phyloP scores from a whole-genome alignment of 371 early-diverging fungal genomes.

The Rhizomucor miehei region DNA sequence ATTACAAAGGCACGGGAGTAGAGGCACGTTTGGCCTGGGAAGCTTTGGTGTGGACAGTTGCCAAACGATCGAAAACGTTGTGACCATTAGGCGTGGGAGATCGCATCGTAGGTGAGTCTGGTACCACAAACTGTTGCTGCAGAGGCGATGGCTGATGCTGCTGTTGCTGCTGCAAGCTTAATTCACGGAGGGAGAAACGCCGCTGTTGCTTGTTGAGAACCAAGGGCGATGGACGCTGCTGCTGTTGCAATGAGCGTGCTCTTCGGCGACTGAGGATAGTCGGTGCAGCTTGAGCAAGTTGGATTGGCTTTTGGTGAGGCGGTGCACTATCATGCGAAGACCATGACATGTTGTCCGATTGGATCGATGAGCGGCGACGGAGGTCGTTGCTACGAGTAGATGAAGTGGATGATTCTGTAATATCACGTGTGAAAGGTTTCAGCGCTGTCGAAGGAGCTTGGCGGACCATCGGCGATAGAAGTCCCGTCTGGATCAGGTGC shows the following conservation, averaged over 20 bases:
- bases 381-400: slow-evolving; percentile 36
- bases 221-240: slow-evolving; percentile 3
- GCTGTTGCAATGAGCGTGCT: slow-evolving; percentile 41
- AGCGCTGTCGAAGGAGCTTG: slow-evolving; percentile 2
- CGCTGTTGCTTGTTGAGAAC: slow-evolving; percentile 9
- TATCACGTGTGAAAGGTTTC: slow-evolving; percentile 23
- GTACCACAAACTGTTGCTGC: slow-evolving; percentile 17
- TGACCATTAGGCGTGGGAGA: slow-evolving; percentile 13
- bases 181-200: slow-evolving; percentile 19
- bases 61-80: slow-evolving; percentile 39
- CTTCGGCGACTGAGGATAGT: slow-evolving; percentile 26
- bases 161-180: slow-evolving; percentile 7
- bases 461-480: not conserved
- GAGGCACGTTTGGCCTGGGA: slow-evolving; percentile 37
- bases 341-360: slow-evolving; percentile 32
- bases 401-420: slow-evolving; percentile 36
- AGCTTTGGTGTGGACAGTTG: slow-evolving; percentile 40
- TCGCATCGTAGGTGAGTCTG: slow-evolving; percentile 4
- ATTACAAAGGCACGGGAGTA: slow-evolving; percentile 9
- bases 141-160: slow-evolving; percentile 23
- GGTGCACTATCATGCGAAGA: slow-evolving; percentile 10
- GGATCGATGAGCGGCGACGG: slow-evolving; percentile 32
- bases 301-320: slow-evolving; percentile 1
- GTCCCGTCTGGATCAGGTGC: slow-evolving; percentile 23
- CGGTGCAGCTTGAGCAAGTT: slow-evolving; percentile 1